Conservation (phyloP, 768 basidiomycete genomes). For the Lactifluus volemus region DNA sequence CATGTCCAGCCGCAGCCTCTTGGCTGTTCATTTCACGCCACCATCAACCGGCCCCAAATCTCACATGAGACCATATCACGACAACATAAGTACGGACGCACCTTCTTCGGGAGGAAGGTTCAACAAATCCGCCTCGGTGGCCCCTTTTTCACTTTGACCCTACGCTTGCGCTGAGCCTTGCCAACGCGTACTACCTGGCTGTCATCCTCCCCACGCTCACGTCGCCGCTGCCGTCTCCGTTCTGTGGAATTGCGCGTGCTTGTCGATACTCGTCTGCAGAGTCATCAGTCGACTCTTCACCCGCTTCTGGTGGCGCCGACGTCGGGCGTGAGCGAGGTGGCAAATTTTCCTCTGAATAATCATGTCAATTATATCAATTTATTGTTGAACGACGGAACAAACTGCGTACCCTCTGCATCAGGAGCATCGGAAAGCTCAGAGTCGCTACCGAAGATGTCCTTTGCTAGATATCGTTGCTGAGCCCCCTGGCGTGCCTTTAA, state of each 20-base stretch:
- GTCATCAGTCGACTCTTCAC: slow-evolving; percentile 32
- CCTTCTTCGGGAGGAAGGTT: slow-evolving; percentile 75
- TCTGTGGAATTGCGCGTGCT: slow-evolving; percentile 23
- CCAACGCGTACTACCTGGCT: slow-evolving; percentile 26
- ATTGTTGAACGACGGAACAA: background rate
- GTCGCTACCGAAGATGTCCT: slow-evolving; percentile 16
- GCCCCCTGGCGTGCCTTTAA: slow-evolving; percentile 1
- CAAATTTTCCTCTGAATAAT: slow-evolving; percentile 29
- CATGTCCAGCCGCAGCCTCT: slow-evolving; percentile 70
- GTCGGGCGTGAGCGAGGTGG: slow-evolving; percentile 32
- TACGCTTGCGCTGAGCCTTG: slow-evolving; percentile 51
- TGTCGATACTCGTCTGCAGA: slow-evolving; percentile 48
- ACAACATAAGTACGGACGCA: slow-evolving; percentile 24
- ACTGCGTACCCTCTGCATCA: slow-evolving; percentile 9
- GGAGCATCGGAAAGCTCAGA: slow-evolving; percentile 16
- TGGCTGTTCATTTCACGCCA: slow-evolving; percentile 39
- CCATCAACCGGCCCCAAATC: background rate
- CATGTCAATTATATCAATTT: background rate
- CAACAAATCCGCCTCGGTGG: slow-evolving; percentile 57
- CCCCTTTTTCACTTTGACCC: slow-evolving; percentile 12
- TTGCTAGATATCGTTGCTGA: slow-evolving; percentile 15
- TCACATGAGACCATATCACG: background rate
- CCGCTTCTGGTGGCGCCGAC: slow-evolving; percentile 26
- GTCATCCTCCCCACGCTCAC: slow-evolving; percentile 22
- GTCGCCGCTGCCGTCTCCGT: slow-evolving; percentile 19